phyloP scores from a whole-genome alignment of 2,329 filamentous ascomycete genomes.

The Peltaster fructicola region DNA sequence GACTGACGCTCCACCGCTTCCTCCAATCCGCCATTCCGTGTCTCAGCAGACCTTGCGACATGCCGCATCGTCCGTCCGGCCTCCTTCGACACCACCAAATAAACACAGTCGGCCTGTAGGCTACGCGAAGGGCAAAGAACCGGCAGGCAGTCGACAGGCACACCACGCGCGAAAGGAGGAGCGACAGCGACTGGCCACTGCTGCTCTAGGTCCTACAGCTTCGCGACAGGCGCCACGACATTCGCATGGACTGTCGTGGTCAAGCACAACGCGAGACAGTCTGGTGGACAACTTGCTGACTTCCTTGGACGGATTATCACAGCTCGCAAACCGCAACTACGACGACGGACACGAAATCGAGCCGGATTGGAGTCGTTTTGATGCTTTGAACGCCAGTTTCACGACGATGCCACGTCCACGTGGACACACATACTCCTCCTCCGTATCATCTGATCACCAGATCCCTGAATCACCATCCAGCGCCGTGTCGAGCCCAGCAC shows the following conservation, averaged over 20 bases:
- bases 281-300: constrained; percentile 91
- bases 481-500: constrained; percentile 9
- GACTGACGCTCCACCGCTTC: too few relatives aligned
- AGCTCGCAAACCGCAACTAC: constrained; percentile 17
- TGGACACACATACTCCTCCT: constrained; percentile 43
- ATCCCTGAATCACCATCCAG: constrained; percentile 14
- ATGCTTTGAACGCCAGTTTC: constrained; percentile 11
- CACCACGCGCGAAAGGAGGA: too few relatives aligned
- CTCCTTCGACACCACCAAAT: too few relatives aligned
- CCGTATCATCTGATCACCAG: constrained; percentile 36
- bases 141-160: too few relatives aligned
- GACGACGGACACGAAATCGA: constrained; percentile 12
- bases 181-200: too few relatives aligned
- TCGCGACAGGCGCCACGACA: too few relatives aligned
- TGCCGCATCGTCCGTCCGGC: too few relatives aligned
- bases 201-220: background rate
- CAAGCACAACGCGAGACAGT: constrained; percentile 66
- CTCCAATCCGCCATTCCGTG: too few relatives aligned
- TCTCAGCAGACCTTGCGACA: too few relatives aligned
- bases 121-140: too few relatives aligned
- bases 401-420: constrained; percentile 27
- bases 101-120: too few relatives aligned
- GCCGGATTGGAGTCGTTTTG: constrained; percentile 8
- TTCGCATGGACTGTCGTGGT: constrained; percentile 74
- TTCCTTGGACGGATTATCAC: constrained; percentile 75